Conservation (phyloP, 495 filamentous ascomycete species). For the Chaetomium fimeti region DNA sequence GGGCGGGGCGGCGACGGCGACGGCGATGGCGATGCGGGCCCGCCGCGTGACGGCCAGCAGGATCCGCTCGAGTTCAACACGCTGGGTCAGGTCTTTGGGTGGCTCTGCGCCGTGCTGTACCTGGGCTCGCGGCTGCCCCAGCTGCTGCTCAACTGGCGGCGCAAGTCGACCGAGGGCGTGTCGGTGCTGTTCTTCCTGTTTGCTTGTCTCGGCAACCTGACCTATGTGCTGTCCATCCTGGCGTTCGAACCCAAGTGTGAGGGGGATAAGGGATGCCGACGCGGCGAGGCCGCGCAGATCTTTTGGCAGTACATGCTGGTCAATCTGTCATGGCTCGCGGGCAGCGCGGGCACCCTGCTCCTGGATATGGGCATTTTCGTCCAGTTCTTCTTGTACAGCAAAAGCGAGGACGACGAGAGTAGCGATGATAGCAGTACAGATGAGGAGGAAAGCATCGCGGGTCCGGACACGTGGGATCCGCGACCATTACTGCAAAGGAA, state of each 20-base stretch:
- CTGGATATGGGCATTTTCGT: constrained; percentile 83
- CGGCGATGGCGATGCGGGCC: constrained; percentile 4
- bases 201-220: constrained; percentile 89
- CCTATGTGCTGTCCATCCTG: constrained; percentile 88
- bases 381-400: constrained; percentile 84
- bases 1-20: constrained; percentile 20
- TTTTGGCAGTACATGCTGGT: constrained; percentile 82
- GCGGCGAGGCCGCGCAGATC: constrained; percentile 55
- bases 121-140: constrained; percentile 86
- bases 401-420: constrained; percentile 31
- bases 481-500: constrained; percentile 43
- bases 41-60: constrained; percentile 18
- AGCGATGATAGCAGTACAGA: constrained; percentile 29
- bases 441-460: constrained; percentile 26
- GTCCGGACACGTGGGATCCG: constrained; percentile 37
- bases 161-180: constrained; percentile 88
- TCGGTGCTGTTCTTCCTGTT: constrained; percentile 94
- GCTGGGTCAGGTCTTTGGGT: constrained; percentile 83
- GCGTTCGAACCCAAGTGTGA: constrained; percentile 70
- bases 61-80: constrained; percentile 60
- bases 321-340: constrained; percentile 84
- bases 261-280: constrained; percentile 44
- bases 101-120: constrained; percentile 81
- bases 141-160: constrained; percentile 80
- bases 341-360: constrained; percentile 81